Percentiles rank a stretch among this genome's conserved stretches.
phyloP scores from a whole-genome alignment of 1,284 basidiomycete species.

The Abortiporus biennis region DNA sequence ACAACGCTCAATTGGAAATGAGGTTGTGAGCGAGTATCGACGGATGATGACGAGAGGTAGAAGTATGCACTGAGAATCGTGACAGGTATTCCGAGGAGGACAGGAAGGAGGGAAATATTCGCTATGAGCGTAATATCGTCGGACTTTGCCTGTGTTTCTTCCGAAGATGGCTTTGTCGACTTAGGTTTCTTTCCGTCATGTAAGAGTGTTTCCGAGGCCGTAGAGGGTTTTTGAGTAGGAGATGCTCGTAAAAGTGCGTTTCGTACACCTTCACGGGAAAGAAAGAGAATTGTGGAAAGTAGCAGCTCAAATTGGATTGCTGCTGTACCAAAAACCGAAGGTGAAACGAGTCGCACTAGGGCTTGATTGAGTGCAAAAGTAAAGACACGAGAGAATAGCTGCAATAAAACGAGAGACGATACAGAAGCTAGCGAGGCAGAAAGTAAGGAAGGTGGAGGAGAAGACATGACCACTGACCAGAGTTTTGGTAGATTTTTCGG shows the following conservation, averaged over 20 bases:
- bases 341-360: conserved; percentile 80
- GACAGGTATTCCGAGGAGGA: conserved; percentile 25
- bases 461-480: conserved; percentile 4
- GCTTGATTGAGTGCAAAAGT: conserved; percentile 90
- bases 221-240: not conserved
- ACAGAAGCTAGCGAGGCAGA: conserved; percentile 47
- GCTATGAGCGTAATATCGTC: conserved; percentile 12
- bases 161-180: not conserved
- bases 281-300: conserved; percentile 85
- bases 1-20: conserved; percentile 58
- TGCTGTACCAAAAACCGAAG: conserved; percentile 82
- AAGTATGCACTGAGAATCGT: conserved; percentile 21
- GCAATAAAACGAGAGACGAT: conserved; percentile 81
- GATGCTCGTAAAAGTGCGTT: conserved; percentile 64
- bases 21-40: conserved; percentile 40
- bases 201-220: not conserved
- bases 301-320: conserved; percentile 85
- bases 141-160: not conserved
- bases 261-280: conserved; percentile 87
- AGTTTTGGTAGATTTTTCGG: too few species aligned
- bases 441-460: conserved; percentile 11
- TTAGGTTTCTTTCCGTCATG: not conserved
- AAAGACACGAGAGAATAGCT: conserved; percentile 76
- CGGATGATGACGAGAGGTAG: conserved; percentile 22
- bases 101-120: conserved; percentile 28